Conservation (phyloP, 1,284 basidiomycete genomes). For the Tremellales sp. region DNA sequence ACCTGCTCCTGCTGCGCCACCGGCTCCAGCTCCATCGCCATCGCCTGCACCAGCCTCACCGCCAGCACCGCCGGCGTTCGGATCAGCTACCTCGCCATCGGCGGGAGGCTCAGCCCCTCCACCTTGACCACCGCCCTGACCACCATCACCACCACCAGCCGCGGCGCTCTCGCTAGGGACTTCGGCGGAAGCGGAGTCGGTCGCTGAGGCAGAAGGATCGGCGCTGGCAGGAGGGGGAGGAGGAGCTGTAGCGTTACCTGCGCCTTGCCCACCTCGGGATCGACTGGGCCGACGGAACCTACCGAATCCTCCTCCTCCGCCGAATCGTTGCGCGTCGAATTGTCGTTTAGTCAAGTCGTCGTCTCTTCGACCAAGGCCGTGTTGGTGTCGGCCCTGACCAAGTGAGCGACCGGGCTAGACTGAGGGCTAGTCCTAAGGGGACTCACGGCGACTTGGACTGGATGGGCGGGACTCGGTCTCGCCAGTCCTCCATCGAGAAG, state of each 20-base stretch:
- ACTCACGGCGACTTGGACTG: background rate
- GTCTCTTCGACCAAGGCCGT: no score
- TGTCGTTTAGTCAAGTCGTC: background rate
- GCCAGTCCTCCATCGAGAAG: background rate
- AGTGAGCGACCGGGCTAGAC: no score
- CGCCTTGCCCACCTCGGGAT: background rate
- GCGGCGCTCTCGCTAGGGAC: background rate
- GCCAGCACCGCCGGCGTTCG: background rate
- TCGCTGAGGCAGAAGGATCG: background rate
- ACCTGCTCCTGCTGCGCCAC: background rate
- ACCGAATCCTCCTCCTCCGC: background rate
- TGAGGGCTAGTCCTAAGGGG: background rate
- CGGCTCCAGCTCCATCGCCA: background rate
- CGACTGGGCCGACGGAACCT: background rate
- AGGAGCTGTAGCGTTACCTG: background rate
- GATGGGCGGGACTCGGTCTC: background rate
- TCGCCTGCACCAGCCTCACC: background rate
- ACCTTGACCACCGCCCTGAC: background rate
- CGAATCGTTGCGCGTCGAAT: background rate
- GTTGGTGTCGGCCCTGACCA: no score
- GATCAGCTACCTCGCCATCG: background rate
- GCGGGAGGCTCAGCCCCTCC: background rate
- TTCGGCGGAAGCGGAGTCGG: background rate
- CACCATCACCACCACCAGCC: background rate
- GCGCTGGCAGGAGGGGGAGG: background rate